Percentiles rank a stretch among this genome's conserved stretches.
phyloP scores from a whole-genome alignment of 257 asterid species.

The Fraxinus excelsior region DNA sequence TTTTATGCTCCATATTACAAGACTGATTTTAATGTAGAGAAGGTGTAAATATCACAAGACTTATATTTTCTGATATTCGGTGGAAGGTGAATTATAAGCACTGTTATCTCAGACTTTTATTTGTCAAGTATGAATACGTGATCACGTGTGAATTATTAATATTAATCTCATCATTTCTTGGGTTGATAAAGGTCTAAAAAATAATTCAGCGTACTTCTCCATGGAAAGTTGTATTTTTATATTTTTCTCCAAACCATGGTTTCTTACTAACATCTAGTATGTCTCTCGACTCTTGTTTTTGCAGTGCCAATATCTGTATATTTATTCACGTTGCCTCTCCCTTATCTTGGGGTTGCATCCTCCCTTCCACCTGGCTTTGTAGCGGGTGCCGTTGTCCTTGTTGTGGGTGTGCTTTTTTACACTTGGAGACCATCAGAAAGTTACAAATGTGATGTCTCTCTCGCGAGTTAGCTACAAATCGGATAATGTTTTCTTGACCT shows the following conservation, averaged over 20 bases:
- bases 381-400: conserved; percentile 67
- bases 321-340: conserved; percentile 87
- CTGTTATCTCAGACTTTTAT: not conserved
- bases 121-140: not conserved
- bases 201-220: not conserved
- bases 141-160: not conserved
- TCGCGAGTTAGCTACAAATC: conserved; percentile 28
- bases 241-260: not conserved
- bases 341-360: conserved; percentile 81
- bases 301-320: conserved; percentile 86
- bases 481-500: not conserved
- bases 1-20: not conserved
- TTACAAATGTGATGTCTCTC: conserved; percentile 38
- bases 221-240: not conserved
- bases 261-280: conserved; percentile 9
- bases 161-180: not conserved
- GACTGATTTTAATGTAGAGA: not conserved
- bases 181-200: not conserved
- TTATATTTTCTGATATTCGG: not conserved
- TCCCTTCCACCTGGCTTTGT: conserved; percentile 89
- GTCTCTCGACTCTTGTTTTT: conserved; percentile 12
- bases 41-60: not conserved
- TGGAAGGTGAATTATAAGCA: not conserved
- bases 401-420: conserved; percentile 67
- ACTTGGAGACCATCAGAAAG: conserved; percentile 60